These are phyloP conservation scores for Paecilomyces formosus DNA, from an alignment of 2,329 filamentous ascomycete species.

Conservation along the genomic window DNA sequence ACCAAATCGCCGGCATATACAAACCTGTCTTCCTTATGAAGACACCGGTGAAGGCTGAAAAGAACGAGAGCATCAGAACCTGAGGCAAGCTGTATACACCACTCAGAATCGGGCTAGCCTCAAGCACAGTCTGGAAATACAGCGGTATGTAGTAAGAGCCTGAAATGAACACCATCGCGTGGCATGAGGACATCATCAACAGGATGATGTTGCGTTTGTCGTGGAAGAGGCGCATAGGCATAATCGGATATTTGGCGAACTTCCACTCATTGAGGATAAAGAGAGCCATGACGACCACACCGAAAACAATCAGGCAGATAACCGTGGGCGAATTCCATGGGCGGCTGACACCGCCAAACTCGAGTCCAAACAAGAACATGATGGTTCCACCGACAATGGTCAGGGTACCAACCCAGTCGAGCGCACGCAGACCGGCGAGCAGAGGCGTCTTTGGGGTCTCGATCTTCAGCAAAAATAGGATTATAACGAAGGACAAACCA, in stretches of 20 bases:
- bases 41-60: slow-evolving; percentile 56
- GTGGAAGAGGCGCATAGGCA: slow-evolving; percentile 65
- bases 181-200: slow-evolving; percentile 60
- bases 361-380: slow-evolving; percentile 79
- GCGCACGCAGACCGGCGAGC: slow-evolving; percentile 49
- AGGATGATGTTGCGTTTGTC: slow-evolving; percentile 58
- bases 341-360: slow-evolving; percentile 69
- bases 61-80: slow-evolving; percentile 58
- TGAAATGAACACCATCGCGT: slow-evolving; percentile 71
- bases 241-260: slow-evolving; percentile 67
- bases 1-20: slow-evolving; percentile 55
- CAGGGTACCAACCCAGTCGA: slow-evolving; percentile 58
- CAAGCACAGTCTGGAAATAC: slow-evolving; percentile 73
- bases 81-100: slow-evolving; percentile 69
- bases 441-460: slow-evolving; percentile 55
- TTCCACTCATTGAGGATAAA: slow-evolving; percentile 70
- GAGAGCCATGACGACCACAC: slow-evolving; percentile 52
- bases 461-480: slow-evolving; percentile 54
- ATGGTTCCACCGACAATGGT: slow-evolving; percentile 68
- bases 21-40: slow-evolving; percentile 66
- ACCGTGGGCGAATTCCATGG: slow-evolving; percentile 71
- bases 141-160: slow-evolving; percentile 74
- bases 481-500: slow-evolving; percentile 50
- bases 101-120: slow-evolving; percentile 60
- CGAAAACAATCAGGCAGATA: slow-evolving; percentile 71